Evolutionary conservation across 2,329 filamentous ascomycete species (phyloP), one percentile per base, ranked within the genome.

Genomic region (Drechslerella dactyloides): DNA sequence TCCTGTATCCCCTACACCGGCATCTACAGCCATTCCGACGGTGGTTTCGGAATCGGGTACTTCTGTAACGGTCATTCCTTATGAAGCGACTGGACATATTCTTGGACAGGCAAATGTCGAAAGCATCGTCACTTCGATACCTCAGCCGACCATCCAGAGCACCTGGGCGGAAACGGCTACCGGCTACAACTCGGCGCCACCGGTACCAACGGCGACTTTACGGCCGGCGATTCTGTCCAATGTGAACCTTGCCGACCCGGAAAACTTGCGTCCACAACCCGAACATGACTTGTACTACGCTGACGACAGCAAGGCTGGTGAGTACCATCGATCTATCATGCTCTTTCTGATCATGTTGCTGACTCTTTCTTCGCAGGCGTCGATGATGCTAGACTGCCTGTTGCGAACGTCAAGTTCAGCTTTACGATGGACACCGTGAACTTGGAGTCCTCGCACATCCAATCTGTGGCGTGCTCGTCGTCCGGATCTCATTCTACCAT

Each of bases 381-480:
- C 6, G 42, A 64, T 5, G 59, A 60, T 59, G 54, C 54, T 7
- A 60, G 57, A 17, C 51, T 60, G 40, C 66, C 66, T 23, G 50
- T 70, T 17, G 66, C 66, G 30, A 70, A 64, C 24, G 54, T 60
- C 21, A 70, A 70, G 33, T 56, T 70, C 19, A 64, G 64, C 30
- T 70, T 70, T 23, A 70, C 66, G 5, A 64, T 64, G 59, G 40
- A 55, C 7, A 55, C 66, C 8, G 66, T 64, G 0, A 70, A 70
- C 13, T 50, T 70, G 17, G 66, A 70, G 40, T 70, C 66, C 10
- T 55, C 66, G 1, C 54, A 70, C n/a, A 70, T 70, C 15, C 33
- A 70, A 40, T 64, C 66, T 13, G 66, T 70, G n/a, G 60, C 54
- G 1, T 70, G 66, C 19, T 70, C 66, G n/a, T 27, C 30, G 17